These are phyloP conservation scores for Coniochaeta sp. DNA, from an alignment of 2,329 filamentous ascomycete genomes.

Conservation along the genomic window DNA sequence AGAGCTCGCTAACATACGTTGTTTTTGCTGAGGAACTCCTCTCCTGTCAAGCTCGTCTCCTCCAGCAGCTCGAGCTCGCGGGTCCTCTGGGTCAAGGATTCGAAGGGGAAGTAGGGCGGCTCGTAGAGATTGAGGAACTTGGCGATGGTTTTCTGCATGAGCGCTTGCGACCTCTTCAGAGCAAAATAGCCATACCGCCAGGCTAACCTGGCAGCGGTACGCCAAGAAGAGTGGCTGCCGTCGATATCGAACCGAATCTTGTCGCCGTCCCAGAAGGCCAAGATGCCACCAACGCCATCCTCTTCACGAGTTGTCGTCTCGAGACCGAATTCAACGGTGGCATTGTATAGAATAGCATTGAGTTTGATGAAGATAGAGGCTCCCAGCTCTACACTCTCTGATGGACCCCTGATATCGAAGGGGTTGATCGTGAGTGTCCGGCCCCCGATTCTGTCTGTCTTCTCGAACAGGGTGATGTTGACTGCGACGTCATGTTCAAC, in stretches of 20 bases:
- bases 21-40: slow-evolving; percentile 62
- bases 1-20: slow-evolving; percentile 29
- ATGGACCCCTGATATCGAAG: slow-evolving; percentile 48
- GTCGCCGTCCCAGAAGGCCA: slow-evolving; percentile 81
- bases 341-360: slow-evolving; percentile 75
- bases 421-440: slow-evolving; percentile 79
- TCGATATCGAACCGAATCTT: slow-evolving; percentile 63
- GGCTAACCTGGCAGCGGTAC: slow-evolving; percentile 70
- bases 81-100: slow-evolving; percentile 62
- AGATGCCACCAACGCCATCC: slow-evolving; percentile 35
- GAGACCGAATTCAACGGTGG: slow-evolving; percentile 66
- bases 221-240: slow-evolving; percentile 60
- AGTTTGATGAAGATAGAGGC: slow-evolving; percentile 85
- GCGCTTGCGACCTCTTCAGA: slow-evolving; percentile 63
- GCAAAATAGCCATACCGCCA: slow-evolving; percentile 75
- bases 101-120: slow-evolving; percentile 75
- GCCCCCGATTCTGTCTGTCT: slow-evolving; percentile 69
- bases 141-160: slow-evolving; percentile 64
- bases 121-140: slow-evolving; percentile 78
- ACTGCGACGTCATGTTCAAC: slow-evolving; percentile 49
- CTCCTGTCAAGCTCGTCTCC: slow-evolving; percentile 64
- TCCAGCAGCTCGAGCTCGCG: slow-evolving; percentile 60
- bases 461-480: slow-evolving; percentile 86
- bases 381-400: slow-evolving; percentile 72
- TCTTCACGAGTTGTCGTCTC: slow-evolving; percentile 26